Evolutionary conservation across 2,329 filamentous ascomycete genomes (phyloP).

Genomic region (Pestalotiopsis sp.): DNA sequence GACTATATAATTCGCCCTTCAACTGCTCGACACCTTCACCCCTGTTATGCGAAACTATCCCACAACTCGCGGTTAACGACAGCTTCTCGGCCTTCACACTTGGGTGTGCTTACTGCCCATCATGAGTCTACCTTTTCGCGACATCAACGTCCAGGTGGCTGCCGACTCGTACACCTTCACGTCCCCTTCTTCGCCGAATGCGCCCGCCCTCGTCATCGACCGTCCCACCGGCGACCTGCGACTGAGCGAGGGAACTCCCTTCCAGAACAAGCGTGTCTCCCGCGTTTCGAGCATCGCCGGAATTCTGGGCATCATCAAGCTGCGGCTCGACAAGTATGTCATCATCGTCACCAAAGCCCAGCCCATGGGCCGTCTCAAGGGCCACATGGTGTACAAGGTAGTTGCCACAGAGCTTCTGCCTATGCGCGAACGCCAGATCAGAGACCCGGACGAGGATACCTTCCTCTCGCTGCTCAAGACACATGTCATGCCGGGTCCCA

Average conservation of each 20-base stretch:
- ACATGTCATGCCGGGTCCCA: constrained; percentile 80
- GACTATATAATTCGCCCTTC: background rate
- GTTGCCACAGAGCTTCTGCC: constrained; percentile 90
- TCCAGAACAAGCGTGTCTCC: constrained; percentile 71
- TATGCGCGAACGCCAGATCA: constrained; percentile 86
- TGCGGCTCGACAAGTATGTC: constrained; percentile 95
- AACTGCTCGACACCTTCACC: background rate
- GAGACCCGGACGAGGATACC: constrained; percentile 91
- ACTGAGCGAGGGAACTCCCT: constrained; percentile 76
- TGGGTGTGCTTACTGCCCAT: constrained; percentile 18
- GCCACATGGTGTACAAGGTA: constrained; percentile 95
- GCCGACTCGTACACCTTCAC: constrained; percentile 94
- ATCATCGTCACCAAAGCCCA: constrained; percentile 94
- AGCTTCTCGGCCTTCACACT: background rate
- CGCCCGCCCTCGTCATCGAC: constrained; percentile 86
- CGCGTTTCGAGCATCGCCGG: constrained; percentile 90
- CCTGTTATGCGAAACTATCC: constrained; percentile 2
- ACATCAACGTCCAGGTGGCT: constrained; percentile 95
- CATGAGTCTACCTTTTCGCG: constrained; percentile 73
- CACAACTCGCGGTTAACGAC: background rate
- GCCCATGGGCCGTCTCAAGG: constrained; percentile 87
- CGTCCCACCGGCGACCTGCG: constrained; percentile 89
- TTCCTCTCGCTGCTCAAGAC: constrained; percentile 83
- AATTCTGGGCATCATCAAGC: constrained; percentile 90
- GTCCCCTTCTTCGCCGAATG: constrained; percentile 89